Base-by-base conservation (phyloP, 1,284 basidiomycete genomes). In the Trichosporon asahii region DNA sequence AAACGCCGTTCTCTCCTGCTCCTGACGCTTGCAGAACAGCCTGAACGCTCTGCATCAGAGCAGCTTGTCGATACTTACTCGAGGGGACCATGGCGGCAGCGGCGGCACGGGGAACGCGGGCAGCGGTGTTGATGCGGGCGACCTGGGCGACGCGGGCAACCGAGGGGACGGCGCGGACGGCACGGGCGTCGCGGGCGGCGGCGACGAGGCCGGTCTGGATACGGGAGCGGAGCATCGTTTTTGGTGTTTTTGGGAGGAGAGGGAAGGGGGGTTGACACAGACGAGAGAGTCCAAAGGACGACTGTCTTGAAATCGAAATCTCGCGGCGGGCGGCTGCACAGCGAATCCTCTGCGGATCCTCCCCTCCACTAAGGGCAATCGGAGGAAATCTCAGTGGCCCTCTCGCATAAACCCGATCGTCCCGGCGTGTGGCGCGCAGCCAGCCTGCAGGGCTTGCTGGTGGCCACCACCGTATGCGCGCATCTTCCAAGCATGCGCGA, bases 191-290 rank as follows among this genome's bases (percentile, higher is more conserved):
- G 35, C 77, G 70, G 44, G 73, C 75, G 67, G 74, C 75, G 55
- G 76, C 73, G 29, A 73, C 71, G 67, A 76, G 66, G 64, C 73
- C 72, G 66, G 69, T 67, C 69, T 72, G 74, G 65, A 79, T 67
- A 68, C 76, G 69, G 68, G 76, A 76, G 70, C 78, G 75, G 76
- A 79, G 74, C 78, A 79, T 79, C 49, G 57, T 66, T 35, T 60
- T 61, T 29, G 27, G 57, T 61, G 57, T 29, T 61, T 61, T 61
- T 31, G 27, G 57, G 29, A 33, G 29, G 14, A 31, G 33, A 31
- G 35, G 31, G 14, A 31, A 61, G 57, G 35, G 31, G 31, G 31
- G 29, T 33, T 33, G 11, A 29, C 27, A 61, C 27, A 61, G 29
- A 21, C 64, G 61, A 53, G 37, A 33, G 31, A 49, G 29, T 23